Base-by-base conservation (phyloP, 192 early-diverging fungal genomes). In the Jimgerdemannia flammicorona region DNA sequence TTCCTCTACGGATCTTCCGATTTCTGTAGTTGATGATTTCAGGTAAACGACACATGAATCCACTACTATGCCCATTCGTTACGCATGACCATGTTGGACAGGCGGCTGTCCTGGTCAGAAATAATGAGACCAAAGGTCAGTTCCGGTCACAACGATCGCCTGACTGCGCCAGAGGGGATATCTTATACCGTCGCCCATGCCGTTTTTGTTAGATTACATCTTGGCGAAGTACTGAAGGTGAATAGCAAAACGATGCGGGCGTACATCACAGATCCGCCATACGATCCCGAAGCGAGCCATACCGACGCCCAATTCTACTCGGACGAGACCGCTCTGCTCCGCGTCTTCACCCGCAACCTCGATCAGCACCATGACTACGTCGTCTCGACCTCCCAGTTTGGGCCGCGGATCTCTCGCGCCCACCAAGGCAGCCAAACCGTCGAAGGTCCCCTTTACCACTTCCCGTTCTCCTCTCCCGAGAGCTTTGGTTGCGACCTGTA, bases 401-500 rank as follows among this genome's bases (percentile, higher is more conserved):
- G 72, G 7, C 75, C 72, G 49, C 73, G 20, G 17, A 70, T 20
- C 67, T 44, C 14, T 68, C 29, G 11, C 66, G 78, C 40, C 54
- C 73, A 44, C 69, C 73, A 19, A 75, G 78, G 41, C 19, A 68
- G 7, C 19, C 7, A 19, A 7, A 2, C 18, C 14, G 2, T 59
- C 14, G 14, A 14, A 10, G 49, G 49, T 59, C 49, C 49, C 8
- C 49, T 59, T 59, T 59, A 68, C 40, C 67, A 68, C 67, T 68
- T 68, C 67, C 67, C 67, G 18, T 20, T 68, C 19, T 54, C 6
- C 63, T 64, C 40, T 76, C 79, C 43, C 67, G 8, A 10, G 6
- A 40, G 19, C 59, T 43, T 63, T 14, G 87, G 80, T 11, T 88
- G 87, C 67, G 72, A 69, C 3, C 69, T 72, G 2, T 88, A 75